phyloP scores from a whole-genome alignment of 192 early-diverging fungal species.

The Podila horticola region DNA sequence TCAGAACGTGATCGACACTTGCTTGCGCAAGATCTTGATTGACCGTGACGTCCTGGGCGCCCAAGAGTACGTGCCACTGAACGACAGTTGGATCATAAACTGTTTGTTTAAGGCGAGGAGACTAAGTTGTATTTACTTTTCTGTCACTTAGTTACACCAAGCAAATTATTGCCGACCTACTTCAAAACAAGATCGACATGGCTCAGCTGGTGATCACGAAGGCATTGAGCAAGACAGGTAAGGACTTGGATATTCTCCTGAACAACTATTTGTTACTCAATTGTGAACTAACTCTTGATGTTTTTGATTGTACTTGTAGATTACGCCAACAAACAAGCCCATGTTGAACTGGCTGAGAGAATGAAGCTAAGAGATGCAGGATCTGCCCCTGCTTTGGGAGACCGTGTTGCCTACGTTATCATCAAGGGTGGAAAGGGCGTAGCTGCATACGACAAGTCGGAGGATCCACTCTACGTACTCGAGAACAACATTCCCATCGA shows the following conservation, averaged over 20 bases:
- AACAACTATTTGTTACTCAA: too few species aligned
- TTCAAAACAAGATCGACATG: slow-evolving; percentile 98
- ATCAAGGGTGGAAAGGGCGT: slow-evolving; percentile 87
- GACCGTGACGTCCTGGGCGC: slow-evolving; percentile 91
- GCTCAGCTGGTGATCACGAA: slow-evolving; percentile 97
- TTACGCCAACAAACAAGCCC: slow-evolving; percentile 94
- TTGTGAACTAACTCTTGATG: too few species aligned
- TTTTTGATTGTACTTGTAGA: slow-evolving; percentile 58
- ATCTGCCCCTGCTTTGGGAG: slow-evolving; percentile 94
- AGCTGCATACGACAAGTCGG: slow-evolving; percentile 96
- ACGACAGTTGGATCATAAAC: background rate
- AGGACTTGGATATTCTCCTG: background rate
- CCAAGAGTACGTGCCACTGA: slow-evolving; percentile 59
- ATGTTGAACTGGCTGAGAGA: slow-evolving; percentile 90
- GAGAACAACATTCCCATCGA: slow-evolving; percentile 99
- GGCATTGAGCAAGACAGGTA: slow-evolving; percentile 87
- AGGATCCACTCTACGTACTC: slow-evolving; percentile 98
- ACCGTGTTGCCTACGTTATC: slow-evolving; percentile 97
- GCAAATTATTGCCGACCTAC: slow-evolving; percentile 86
- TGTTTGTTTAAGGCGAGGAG: background rate
- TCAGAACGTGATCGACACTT: slow-evolving; percentile 91
- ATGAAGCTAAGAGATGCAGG: slow-evolving; percentile 96
- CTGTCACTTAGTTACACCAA: slow-evolving; percentile 76
- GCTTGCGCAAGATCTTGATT: slow-evolving; percentile 89
- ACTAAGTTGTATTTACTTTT: too few species aligned